Evolutionary conservation across 345 rosid genomes (phyloP), one percentile per base, ranked within the genome.

Genomic region (Citrus glauca): DNA sequence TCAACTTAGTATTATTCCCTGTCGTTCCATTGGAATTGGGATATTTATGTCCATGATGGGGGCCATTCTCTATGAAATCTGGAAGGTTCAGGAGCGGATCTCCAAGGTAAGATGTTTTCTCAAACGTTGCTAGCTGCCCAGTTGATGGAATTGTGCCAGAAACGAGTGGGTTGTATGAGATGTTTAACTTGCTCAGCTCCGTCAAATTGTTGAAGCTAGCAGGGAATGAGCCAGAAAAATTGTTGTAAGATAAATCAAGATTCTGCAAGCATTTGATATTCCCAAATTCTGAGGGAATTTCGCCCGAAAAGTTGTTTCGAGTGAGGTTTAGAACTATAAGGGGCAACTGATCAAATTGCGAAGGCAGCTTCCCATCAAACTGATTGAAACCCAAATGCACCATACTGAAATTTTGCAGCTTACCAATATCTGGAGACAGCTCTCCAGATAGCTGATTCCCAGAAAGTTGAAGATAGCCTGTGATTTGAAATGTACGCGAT

Each of bases 211-310:
- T 89, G 71, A 95, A 81, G 88, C 89, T 92, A 1, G 83, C 53
- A 0, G 99, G 97, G 63, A 93, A 93, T 62, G 28, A 48, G 28
- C 98, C 98, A 25, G 98, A 93, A 81, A 95, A 93, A 53, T 92
- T 92, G 87, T 95, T 95, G 74, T 24, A 82, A 56, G 99, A 93
- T 78, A 95, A 81, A 75, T 95, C 99, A 64, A 95, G 96, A 83
- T 88, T 88, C 85, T 82, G 90, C 37, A 95, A 69, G 87, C 98
- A 93, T 65, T 86, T 90, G 1, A 91, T 63, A 53, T 83, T 77
- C 37, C 91, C 96, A 27, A 95, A 79, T 76, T 90, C 96, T 32
- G 35, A 60, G 24, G 99, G 98, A 65, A 95, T 89, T 82, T 86
- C 81, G 2, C 96, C 96, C 0, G 91, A 90, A 79, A 95, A 89